Conservation (phyloP, 495 filamentous ascomycete species). For the Xylaria sp. region DNA sequence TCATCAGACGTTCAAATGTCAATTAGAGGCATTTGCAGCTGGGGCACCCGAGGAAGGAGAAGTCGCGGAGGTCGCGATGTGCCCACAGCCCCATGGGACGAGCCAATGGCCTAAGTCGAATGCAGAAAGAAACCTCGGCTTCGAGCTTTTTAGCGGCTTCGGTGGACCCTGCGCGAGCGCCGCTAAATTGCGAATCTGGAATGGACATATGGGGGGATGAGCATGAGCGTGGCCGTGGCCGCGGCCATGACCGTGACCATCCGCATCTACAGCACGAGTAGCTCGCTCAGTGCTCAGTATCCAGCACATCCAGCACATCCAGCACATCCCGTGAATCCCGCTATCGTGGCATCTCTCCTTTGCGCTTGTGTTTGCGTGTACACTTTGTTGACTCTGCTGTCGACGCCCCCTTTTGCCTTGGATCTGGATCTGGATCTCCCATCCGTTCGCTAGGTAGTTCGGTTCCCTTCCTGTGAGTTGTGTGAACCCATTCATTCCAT, state of each 20-base stretch:
- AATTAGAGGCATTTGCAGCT: neutral
- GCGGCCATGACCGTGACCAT: too few relatives aligned
- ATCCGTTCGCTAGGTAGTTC: neutral
- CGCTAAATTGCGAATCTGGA: constrained; percentile 13
- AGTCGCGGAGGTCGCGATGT: constrained; percentile 24
- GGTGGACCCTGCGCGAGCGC: constrained; percentile 1
- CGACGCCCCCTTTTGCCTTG: too few relatives aligned
- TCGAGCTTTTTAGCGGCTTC: constrained; percentile 11
- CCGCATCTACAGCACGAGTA: too few relatives aligned
- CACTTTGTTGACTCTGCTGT: neutral
- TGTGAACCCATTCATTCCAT: neutral
- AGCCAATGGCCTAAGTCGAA: constrained; percentile 15
- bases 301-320: neutral
- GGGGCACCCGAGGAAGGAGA: constrained; percentile 10
- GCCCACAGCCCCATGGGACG: constrained; percentile 8
- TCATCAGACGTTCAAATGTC: constrained; percentile 15
- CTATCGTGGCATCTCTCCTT: neutral
- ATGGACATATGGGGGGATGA: too few relatives aligned
- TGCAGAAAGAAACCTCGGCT: constrained; percentile 27
- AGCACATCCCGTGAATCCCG: neutral
- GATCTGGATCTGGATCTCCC: neutral
- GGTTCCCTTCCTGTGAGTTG: too few relatives aligned
- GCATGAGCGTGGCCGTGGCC: neutral
- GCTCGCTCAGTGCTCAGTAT: too few relatives aligned
- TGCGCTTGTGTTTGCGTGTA: too few relatives aligned